Evolutionary conservation across 2,329 filamentous ascomycete genomes (phyloP).

Genomic region (Penicillium sp.): DNA sequence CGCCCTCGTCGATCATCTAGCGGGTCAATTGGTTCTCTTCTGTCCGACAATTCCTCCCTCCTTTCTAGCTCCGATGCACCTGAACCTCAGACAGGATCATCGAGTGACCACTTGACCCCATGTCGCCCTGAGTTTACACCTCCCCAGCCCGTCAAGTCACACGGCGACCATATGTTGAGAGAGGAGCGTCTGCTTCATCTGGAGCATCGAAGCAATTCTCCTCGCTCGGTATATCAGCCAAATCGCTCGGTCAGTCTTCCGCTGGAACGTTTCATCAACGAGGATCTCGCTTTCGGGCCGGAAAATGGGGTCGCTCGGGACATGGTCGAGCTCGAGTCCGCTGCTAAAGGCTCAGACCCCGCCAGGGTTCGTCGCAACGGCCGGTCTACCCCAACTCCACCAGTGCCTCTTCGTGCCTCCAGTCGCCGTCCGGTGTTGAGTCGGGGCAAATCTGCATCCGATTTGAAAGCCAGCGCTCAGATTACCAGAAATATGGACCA

Average conservation of each 20-base stretch:
- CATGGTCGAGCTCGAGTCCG: conserved; percentile 4
- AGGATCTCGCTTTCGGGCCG: conserved; percentile 29
- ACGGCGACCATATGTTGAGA: conserved; percentile 27
- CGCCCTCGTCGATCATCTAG: conserved; percentile 26
- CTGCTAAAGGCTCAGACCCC: conserved; percentile 18
- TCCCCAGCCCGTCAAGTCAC: conserved; percentile 16
- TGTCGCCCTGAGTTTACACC: conserved; percentile 18
- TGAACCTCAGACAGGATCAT: conserved; percentile 26
- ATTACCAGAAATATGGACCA: conserved; percentile 17
- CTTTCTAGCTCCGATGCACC: conserved; percentile 29
- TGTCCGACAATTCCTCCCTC: conserved; percentile 31
- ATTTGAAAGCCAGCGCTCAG: conserved; percentile 14
- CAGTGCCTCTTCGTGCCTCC: conserved; percentile 5
- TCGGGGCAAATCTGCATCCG: conserved; percentile 17
- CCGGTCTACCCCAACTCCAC: conserved; percentile 6
- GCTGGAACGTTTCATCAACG: conserved; percentile 39
- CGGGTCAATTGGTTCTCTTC: conserved; percentile 27
- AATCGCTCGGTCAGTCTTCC: conserved; percentile 35
- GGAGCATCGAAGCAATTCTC: conserved; percentile 22
- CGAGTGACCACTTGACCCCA: conserved; percentile 24
- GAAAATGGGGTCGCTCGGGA: conserved; percentile 16
- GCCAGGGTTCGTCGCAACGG: not conserved
- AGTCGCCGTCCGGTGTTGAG: conserved; percentile 11
- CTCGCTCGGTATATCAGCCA: conserved; percentile 24
- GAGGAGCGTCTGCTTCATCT: conserved; percentile 30